Evolutionary conservation across 169 alveolate species (phyloP).

Genomic region (Neospora caninum): DNA sequence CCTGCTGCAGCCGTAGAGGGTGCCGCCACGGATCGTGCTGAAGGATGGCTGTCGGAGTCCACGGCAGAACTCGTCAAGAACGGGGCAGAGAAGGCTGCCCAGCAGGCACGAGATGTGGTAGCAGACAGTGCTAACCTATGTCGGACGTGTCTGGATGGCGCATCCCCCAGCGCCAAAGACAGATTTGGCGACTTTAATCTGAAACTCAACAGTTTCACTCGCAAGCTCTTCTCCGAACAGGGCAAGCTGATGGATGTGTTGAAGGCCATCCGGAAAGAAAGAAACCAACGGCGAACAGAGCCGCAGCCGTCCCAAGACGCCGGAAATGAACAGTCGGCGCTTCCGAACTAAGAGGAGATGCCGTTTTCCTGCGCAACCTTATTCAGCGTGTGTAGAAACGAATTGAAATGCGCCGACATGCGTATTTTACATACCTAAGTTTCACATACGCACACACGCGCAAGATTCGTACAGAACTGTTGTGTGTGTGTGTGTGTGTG

Average conservation of each 20-base stretch:
- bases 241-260: conserved; percentile 44
- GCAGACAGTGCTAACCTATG: neutral
- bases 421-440: too few species aligned
- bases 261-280: conserved; percentile 42
- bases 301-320: neutral
- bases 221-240: conserved; percentile 54
- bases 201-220: conserved; percentile 47
- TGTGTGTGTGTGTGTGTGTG: too few species aligned
- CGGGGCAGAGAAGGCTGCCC: neutral
- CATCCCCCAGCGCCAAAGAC: conserved; percentile 45
- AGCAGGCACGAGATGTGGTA: neutral
- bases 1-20: neutral
- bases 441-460: too few species aligned
- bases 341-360: too few species aligned
- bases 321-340: too few species aligned
- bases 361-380: too few species aligned
- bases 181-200: conserved; percentile 60
- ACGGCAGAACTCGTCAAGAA: neutral
- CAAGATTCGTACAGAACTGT: too few species aligned
- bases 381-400: too few species aligned
- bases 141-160: neutral
- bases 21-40: neutral
- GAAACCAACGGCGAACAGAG: neutral
- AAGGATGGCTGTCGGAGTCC: conserved; percentile 4
- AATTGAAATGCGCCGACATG: too few species aligned